These are phyloP conservation scores for Aspergillus ostianus DNA, from an alignment of 495 filamentous ascomycete species.

Conservation along the genomic window DNA sequence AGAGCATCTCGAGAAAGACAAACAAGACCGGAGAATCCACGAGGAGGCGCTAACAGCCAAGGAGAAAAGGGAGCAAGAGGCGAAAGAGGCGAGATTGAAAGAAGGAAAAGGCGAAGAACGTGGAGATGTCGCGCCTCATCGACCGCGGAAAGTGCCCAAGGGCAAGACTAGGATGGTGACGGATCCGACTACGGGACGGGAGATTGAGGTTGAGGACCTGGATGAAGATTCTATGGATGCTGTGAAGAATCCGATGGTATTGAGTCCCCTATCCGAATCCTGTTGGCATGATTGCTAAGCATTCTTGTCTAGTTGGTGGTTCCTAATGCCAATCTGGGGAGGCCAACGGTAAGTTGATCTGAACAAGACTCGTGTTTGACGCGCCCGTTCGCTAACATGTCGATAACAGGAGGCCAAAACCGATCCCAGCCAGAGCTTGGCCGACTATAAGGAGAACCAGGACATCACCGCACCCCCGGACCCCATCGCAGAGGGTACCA, in stretches of 20 bases:
- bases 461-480: constrained; percentile 91
- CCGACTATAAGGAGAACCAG: constrained; percentile 79
- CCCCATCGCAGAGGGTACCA: constrained; percentile 72
- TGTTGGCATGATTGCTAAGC: not conserved
- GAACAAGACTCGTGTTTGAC: not conserved
- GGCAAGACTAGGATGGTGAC: constrained; percentile 67
- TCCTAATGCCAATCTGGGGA: constrained; percentile 83
- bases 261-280: constrained; percentile 5
- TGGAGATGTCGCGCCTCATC: constrained; percentile 38
- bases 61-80: constrained; percentile 34
- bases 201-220: constrained; percentile 87
- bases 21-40: constrained; percentile 67
- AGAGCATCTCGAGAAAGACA: constrained; percentile 71
- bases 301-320: constrained; percentile 61
- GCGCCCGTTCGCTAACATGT: not conserved
- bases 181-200: constrained; percentile 80
- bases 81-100: constrained; percentile 26
- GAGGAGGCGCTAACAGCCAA: constrained; percentile 56
- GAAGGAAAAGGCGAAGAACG: constrained; percentile 38
- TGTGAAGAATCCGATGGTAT: constrained; percentile 66
- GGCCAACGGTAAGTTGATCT: constrained; percentile 54
- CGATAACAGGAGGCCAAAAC: constrained; percentile 55
- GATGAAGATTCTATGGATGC: constrained; percentile 65
- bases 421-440: constrained; percentile 56
- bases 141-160: constrained; percentile 43